These are phyloP conservation scores for Mucor sp. DNA, from an alignment of 371 early-diverging fungal genomes.

Conservation along the genomic window DNA sequence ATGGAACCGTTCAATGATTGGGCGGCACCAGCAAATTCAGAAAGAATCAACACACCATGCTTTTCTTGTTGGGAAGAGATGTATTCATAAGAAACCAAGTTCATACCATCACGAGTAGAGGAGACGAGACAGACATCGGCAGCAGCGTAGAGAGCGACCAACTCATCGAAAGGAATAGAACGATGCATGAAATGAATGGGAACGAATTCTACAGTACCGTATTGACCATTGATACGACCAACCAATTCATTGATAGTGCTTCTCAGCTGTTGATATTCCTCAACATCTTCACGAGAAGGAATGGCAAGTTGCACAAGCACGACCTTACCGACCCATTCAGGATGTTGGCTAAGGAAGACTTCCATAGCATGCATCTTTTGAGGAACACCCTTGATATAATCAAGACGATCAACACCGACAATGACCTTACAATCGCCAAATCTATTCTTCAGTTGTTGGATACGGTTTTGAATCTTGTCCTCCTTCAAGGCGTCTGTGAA, in stretches of 20 bases:
- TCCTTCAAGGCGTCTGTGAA: conserved; percentile 84
- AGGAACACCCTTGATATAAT: conserved; percentile 99
- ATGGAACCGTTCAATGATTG: conserved; percentile 96
- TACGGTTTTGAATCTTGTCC: conserved; percentile 69
- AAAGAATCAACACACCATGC: conserved; percentile 96
- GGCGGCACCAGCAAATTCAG: conserved; percentile 99
- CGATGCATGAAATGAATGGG: conserved; percentile 99
- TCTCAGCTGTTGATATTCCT: conserved; percentile 95
- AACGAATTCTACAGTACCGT: conserved; percentile 92
- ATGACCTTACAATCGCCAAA: conserved; percentile 91
- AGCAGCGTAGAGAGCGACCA: conserved; percentile 94
- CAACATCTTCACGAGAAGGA: conserved; percentile 96
- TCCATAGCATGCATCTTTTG: conserved; percentile 97
- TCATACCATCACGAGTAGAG: conserved; percentile 99
- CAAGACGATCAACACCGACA: conserved; percentile 99
- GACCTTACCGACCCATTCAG: conserved; percentile 93
- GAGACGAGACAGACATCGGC: conserved; percentile 98
- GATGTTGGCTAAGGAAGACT: conserved; percentile 87
- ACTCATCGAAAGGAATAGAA: conserved; percentile 93
- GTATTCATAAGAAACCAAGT: conserved; percentile 97
- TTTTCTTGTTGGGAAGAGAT: conserved; percentile 93
- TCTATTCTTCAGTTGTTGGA: conserved; percentile 77
- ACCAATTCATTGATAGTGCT: conserved; percentile 94
- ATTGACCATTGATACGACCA: conserved; percentile 95
- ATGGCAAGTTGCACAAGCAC: conserved; percentile 98